Evolutionary conservation across 305 asterid genomes (phyloP).

Genomic region (Withania somnifera): DNA sequence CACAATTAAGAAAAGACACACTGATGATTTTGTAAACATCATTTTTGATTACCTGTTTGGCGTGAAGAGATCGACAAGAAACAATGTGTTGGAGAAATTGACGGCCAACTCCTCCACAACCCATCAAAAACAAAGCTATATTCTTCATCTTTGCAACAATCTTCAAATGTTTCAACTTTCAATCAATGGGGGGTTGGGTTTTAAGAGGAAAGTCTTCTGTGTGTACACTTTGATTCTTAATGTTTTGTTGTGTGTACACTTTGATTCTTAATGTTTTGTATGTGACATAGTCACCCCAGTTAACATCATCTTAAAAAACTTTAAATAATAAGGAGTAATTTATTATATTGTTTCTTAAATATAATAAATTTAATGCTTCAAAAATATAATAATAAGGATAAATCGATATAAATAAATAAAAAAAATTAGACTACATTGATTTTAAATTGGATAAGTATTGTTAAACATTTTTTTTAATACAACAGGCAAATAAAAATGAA

Average conservation of each 20-base stretch:
- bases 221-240: background rate
- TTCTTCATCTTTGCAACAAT: conserved; percentile 28
- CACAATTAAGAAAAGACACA: background rate
- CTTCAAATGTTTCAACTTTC: background rate
- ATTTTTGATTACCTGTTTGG: conserved; percentile 41
- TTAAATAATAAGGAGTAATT: too few species aligned
- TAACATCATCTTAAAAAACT: too few species aligned
- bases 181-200: background rate
- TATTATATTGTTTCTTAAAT: too few species aligned
- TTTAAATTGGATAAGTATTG: too few species aligned
- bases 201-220: background rate
- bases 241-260: background rate
- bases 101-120: conserved; percentile 94
- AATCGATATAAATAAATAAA: too few species aligned
- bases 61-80: conserved; percentile 64
- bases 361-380: too few species aligned
- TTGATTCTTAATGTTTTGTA: background rate
- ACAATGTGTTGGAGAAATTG: conserved; percentile 79
- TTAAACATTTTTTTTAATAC: too few species aligned
- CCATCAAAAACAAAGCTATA: conserved; percentile 63
- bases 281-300: too few species aligned
- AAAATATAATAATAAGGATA: too few species aligned
- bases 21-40: too few species aligned
- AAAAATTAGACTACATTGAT: too few species aligned
- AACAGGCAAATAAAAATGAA: too few species aligned